These are phyloP conservation scores for Plectosphaerella sp. DNA, from an alignment of 2,329 filamentous ascomycete species.

Conservation along the genomic window DNA sequence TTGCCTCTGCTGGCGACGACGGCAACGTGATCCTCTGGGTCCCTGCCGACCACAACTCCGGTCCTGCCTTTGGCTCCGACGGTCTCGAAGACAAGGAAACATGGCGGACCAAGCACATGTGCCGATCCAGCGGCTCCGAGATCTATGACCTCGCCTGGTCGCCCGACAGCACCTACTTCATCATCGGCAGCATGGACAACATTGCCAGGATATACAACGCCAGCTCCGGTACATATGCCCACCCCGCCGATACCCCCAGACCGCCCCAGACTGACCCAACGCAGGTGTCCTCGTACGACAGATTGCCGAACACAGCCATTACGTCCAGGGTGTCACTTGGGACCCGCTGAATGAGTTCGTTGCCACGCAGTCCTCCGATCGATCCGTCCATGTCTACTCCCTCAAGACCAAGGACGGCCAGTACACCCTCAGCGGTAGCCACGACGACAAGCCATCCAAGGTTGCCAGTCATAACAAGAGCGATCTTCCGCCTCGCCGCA, in stretches of 20 bases:
- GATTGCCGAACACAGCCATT: constrained; percentile 96
- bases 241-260: not conserved
- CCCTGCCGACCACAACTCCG: constrained; percentile 68
- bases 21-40: constrained; percentile 97
- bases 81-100: constrained; percentile 89
- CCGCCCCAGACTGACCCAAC: constrained; percentile 1
- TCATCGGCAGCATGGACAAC: constrained; percentile 99
- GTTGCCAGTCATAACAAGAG: constrained; percentile 75
- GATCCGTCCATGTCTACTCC: constrained; percentile 96
- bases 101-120: constrained; percentile 98
- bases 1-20: constrained; percentile 94
- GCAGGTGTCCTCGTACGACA: constrained; percentile 69
- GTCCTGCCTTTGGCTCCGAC: constrained; percentile 72
- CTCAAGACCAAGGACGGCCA: constrained; percentile 95
- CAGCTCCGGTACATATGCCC: constrained; percentile 63
- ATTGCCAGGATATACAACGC: constrained; percentile 96
- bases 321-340: constrained; percentile 97
- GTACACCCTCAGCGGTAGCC: constrained; percentile 65
- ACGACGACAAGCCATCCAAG: constrained; percentile 66
- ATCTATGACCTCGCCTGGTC: constrained; percentile 99
- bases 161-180: constrained; percentile 93
- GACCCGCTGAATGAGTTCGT: constrained; percentile 98
- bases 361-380: constrained; percentile 95
- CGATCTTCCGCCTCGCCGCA: constrained; percentile 85
- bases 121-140: constrained; percentile 86